phyloP scores from a whole-genome alignment of 495 filamentous ascomycete species.

The Parmelia sp. region DNA sequence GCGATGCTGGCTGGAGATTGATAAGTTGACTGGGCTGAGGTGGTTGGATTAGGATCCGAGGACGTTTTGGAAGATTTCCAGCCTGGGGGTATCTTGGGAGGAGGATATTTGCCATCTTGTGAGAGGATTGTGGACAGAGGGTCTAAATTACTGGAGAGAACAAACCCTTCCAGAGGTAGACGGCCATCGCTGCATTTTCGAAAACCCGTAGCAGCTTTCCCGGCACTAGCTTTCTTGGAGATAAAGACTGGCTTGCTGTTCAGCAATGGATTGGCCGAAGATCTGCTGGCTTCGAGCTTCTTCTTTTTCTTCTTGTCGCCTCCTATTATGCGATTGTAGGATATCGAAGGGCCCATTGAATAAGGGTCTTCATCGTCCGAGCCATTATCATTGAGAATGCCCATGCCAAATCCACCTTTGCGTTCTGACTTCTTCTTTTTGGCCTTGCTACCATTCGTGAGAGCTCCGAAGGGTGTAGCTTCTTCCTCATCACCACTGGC shows the following conservation, averaged over 20 bases:
- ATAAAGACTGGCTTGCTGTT: slow-evolving; percentile 68
- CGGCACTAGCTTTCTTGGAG: slow-evolving; percentile 61
- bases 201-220: slow-evolving; percentile 50
- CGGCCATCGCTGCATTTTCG: slow-evolving; percentile 86
- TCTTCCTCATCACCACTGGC: slow-evolving; percentile 48
- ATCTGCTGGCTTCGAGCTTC: slow-evolving; percentile 34
- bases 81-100: slow-evolving; percentile 65
- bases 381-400: slow-evolving; percentile 86
- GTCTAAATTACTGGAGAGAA: slow-evolving; percentile 55
- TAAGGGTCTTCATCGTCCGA: slow-evolving; percentile 98
- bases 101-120: slow-evolving; percentile 58
- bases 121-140: slow-evolving; percentile 47
- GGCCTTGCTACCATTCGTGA: slow-evolving; percentile 25
- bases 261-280: slow-evolving; percentile 57
- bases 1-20: slow-evolving; percentile 69
- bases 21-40: slow-evolving; percentile 40
- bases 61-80: slow-evolving; percentile 68
- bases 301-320: slow-evolving; percentile 82
- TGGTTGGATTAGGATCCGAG: slow-evolving; percentile 18
- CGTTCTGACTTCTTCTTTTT: slow-evolving; percentile 45
- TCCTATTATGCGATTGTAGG: slow-evolving; percentile 80
- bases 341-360: slow-evolving; percentile 81
- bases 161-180: slow-evolving; percentile 77
- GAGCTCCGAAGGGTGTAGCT: slow-evolving; percentile 30
- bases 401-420: slow-evolving; percentile 74